Percentiles rank a stretch among this genome's conserved stretches.
Evolutionary conservation across 2,329 filamentous ascomycete genomes (phyloP).

Genomic region (Apiospora saccharicola): DNA sequence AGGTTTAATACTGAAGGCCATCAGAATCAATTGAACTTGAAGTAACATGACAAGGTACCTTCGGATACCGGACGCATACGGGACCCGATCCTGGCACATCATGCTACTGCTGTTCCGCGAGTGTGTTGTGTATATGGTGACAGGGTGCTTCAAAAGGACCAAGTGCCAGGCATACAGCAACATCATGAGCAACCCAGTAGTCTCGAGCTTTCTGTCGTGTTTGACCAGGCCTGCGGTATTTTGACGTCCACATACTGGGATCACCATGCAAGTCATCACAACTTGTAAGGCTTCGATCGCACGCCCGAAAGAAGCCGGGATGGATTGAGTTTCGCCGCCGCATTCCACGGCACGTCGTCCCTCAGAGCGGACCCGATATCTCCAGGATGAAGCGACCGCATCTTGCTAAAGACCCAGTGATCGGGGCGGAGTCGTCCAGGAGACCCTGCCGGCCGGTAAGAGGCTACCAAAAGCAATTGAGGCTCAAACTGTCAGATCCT

Average conservation of each 20-base stretch:
- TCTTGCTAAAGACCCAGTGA: background rate
- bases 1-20: background rate
- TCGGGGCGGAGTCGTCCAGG: background rate
- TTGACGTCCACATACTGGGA: background rate
- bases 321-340: background rate
- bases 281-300: background rate
- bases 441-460: background rate
- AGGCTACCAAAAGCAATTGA: slow-evolving; percentile 4
- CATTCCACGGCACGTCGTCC: background rate
- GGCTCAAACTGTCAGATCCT: slow-evolving; percentile 4
- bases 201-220: background rate
- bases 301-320: background rate
- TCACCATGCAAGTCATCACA: background rate
- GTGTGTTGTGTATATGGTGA: slow-evolving; percentile 7
- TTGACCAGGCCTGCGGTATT: background rate
- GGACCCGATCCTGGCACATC: background rate
- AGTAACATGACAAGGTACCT: background rate
- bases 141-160: background rate
- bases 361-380: background rate
- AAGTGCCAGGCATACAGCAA: background rate
- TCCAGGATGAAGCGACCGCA: background rate
- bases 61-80: background rate
- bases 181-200: background rate
- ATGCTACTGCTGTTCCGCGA: background rate
- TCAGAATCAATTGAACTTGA: background rate